Evolutionary conservation across 805 yeast species (phyloP).

Genomic region (Kockiozyma suomiensis): DNA sequence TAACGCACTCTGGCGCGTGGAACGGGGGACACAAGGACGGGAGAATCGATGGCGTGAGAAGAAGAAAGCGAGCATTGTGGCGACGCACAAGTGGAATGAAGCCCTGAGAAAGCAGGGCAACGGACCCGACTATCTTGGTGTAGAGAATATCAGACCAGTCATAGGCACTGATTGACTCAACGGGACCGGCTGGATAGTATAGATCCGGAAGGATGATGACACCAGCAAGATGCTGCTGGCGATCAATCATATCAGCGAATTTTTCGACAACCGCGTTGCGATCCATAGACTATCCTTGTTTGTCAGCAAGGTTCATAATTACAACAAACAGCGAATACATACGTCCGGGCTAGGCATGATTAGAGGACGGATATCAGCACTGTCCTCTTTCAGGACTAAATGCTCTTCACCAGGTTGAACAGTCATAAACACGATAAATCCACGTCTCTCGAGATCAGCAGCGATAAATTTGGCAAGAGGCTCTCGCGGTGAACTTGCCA

Average conservation of each 20-base stretch:
- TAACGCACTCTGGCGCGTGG: slow-evolving; percentile 63
- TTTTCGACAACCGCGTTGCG: slow-evolving; percentile 29
- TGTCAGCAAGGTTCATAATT: neutral
- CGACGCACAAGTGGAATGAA: slow-evolving; percentile 56
- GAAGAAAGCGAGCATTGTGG: slow-evolving; percentile 54
- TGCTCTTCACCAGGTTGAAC: slow-evolving; percentile 63
- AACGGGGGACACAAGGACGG: slow-evolving; percentile 59
- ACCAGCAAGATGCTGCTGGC: slow-evolving; percentile 58
- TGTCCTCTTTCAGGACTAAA: slow-evolving; percentile 53
- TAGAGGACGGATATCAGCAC: slow-evolving; percentile 70
- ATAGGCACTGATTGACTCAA: slow-evolving; percentile 55
- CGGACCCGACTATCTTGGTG: slow-evolving; percentile 52
- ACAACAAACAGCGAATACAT: neutral
- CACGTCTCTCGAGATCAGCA: slow-evolving; percentile 72
- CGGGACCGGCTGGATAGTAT: slow-evolving; percentile 67
- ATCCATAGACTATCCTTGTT: slow-evolving; percentile 17
- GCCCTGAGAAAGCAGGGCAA: slow-evolving; percentile 58
- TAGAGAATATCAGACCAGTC: slow-evolving; percentile 56
- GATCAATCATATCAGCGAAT: slow-evolving; percentile 30
- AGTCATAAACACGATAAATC: slow-evolving; percentile 79
- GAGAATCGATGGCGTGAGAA: slow-evolving; percentile 59
- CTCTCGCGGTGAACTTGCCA: slow-evolving; percentile 77
- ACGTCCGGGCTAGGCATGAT: slow-evolving; percentile 45
- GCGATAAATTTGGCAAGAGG: slow-evolving; percentile 71
- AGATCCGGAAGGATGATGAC: slow-evolving; percentile 71